Conservation (phyloP, 306 rosid species). For the Casuarina cunninghamiana region DNA sequence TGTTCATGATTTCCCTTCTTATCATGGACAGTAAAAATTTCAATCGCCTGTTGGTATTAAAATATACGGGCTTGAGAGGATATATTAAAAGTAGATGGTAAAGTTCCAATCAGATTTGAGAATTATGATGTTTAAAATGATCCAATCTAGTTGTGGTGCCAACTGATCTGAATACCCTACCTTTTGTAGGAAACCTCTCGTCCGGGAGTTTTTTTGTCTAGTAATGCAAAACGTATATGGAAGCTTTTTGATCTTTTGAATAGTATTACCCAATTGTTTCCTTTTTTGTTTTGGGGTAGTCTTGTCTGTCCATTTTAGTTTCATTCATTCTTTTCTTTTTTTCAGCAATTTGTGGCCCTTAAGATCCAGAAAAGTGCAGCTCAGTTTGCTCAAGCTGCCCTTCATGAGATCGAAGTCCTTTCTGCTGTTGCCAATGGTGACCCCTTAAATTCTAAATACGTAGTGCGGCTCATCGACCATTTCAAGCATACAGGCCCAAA, state of each 20-base stretch:
- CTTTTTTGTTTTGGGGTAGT: background rate
- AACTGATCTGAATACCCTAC: background rate
- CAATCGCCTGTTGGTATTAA: background rate
- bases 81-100: background rate
- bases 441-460: conserved; percentile 71
- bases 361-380: conserved; percentile 98
- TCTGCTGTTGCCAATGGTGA: conserved; percentile 64
- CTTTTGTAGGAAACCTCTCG: background rate
- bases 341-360: conserved; percentile 85
- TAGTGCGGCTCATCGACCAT: conserved; percentile 78
- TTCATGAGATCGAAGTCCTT: conserved; percentile 86
- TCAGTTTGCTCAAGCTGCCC: conserved; percentile 88
- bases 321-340: conserved; percentile 6
- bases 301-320: background rate
- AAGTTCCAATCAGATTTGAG: background rate
- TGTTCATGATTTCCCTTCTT: background rate
- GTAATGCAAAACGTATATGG: background rate
- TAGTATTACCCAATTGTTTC: too few species aligned
- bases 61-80: background rate
- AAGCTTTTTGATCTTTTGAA: background rate
- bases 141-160: background rate
- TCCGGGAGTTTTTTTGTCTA: background rate
- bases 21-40: background rate
- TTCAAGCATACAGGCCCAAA: conserved; percentile 95
- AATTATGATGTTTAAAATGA: background rate